These are phyloP conservation scores for Hibiscus tridactylites DNA, from an alignment of 345 rosid species.

Conservation along the genomic window DNA sequence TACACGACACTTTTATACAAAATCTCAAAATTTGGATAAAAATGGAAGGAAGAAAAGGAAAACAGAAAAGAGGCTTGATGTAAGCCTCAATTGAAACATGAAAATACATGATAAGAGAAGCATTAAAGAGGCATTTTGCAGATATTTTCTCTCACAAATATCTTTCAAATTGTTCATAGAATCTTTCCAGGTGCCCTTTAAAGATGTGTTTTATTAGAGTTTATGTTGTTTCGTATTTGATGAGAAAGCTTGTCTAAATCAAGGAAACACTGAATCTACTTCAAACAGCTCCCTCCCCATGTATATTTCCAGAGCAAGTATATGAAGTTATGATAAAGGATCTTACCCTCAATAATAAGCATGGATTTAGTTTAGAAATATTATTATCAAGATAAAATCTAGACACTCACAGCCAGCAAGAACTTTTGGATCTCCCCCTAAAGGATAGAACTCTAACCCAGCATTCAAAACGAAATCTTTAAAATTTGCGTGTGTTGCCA, in stretches of 20 bases:
- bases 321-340: not conserved
- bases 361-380: not conserved
- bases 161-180: conserved; percentile 5
- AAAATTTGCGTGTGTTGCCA: conserved; percentile 80
- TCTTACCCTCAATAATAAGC: not conserved
- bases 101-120: too few relatives aligned
- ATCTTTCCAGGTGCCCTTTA: not conserved
- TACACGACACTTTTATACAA: not conserved
- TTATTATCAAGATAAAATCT: not conserved
- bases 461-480: conserved; percentile 46
- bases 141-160: not conserved
- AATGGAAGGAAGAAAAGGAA: too few relatives aligned
- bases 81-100: too few relatives aligned
- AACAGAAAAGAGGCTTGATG: too few relatives aligned
- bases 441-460: conserved; percentile 90
- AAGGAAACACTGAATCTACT: not conserved
- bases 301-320: not conserved
- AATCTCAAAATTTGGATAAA: not conserved
- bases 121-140: too few relatives aligned
- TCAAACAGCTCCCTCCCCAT: not conserved
- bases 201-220: not conserved
- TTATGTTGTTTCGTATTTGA: not conserved
- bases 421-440: conserved; percentile 98
- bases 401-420: conserved; percentile 89
- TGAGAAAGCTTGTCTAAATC: not conserved